Percentiles rank a stretch among this genome's conserved stretches.
Conservation (phyloP, 495 filamentous ascomycete genomes). For the Letharia lupina region DNA sequence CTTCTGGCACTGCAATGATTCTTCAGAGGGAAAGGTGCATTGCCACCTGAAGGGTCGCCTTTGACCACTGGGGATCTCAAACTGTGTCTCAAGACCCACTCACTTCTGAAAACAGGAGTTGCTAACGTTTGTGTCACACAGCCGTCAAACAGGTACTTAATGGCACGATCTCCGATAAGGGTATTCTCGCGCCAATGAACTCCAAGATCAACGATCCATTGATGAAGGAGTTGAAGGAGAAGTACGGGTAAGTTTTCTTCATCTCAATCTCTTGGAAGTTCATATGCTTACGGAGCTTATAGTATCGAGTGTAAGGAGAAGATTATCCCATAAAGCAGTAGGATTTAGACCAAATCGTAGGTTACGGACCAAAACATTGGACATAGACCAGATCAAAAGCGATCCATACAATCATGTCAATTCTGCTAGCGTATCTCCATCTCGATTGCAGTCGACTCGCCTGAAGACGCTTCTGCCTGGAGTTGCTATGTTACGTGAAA, state of each 20-base stretch:
- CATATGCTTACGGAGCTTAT: not conserved
- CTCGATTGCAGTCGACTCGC: not conserved
- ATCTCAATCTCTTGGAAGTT: not conserved
- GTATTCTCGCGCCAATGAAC: conserved; percentile 75
- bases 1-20: not conserved
- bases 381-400: not conserved
- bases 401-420: not conserved
- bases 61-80: not conserved
- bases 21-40: not conserved
- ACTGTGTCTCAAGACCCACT: not conserved
- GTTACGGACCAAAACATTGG: too few species aligned
- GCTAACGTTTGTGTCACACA: not conserved
- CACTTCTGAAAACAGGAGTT: not conserved
- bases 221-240: conserved; percentile 56
- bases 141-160: conserved; percentile 77
- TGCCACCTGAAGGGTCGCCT: not conserved
- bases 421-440: not conserved
- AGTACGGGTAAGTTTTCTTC: conserved; percentile 39
- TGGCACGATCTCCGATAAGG: conserved; percentile 65
- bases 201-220: conserved; percentile 60
- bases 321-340: not conserved
- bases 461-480: not conserved
- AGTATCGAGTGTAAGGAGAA: conserved; percentile 6
- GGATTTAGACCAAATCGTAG: not conserved
- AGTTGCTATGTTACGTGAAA: not conserved